These are phyloP conservation scores for Jacaranda copaia DNA, from an alignment of 257 asterid species.

Conservation along the genomic window DNA sequence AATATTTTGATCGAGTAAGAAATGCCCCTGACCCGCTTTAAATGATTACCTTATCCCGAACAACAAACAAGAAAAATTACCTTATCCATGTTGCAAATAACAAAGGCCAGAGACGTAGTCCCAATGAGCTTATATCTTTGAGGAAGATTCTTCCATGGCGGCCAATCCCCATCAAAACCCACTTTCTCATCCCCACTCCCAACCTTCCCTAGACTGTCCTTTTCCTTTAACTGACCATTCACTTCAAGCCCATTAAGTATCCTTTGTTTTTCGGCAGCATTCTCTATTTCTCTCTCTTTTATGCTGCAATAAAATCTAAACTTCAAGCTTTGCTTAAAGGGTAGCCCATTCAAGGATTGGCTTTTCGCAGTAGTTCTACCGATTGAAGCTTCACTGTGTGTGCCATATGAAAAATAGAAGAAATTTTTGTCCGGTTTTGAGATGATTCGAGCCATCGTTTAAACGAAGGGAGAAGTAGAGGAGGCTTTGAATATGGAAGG, in stretches of 20 bases:
- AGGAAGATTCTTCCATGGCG: slow-evolving; percentile 93
- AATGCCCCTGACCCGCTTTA: not conserved
- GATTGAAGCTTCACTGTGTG: slow-evolving; percentile 48
- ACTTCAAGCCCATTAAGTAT: slow-evolving; percentile 49
- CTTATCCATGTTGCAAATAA: slow-evolving; percentile 98
- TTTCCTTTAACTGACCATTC: slow-evolving; percentile 55
- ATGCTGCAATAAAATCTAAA: slow-evolving; percentile 70
- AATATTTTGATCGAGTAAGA: not conserved
- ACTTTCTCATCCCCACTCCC: slow-evolving; percentile 40
- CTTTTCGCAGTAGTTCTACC: slow-evolving; percentile 36
- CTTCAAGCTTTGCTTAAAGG: slow-evolving; percentile 46
- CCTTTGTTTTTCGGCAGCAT: slow-evolving; percentile 45
- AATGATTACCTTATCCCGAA: not conserved
- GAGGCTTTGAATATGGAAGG: slow-evolving; percentile 23
- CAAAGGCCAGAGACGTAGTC: slow-evolving; percentile 91
- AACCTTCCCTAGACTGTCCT: slow-evolving; percentile 45
- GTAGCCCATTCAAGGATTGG: slow-evolving; percentile 38
- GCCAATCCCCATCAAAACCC: slow-evolving; percentile 72
- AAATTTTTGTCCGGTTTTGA: slow-evolving; percentile 52
- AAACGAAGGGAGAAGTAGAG: not conserved
- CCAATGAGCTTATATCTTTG: slow-evolving; percentile 89
- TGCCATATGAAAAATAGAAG: slow-evolving; percentile 32
- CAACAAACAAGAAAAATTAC: slow-evolving; percentile 41
- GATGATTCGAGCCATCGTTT: slow-evolving; percentile 57
- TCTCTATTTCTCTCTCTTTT: slow-evolving; percentile 64